Evolutionary conservation across 169 alveolate genomes (phyloP), one percentile per base, ranked within the genome.

Genomic region (Cryptosporidium baileyi): DNA sequence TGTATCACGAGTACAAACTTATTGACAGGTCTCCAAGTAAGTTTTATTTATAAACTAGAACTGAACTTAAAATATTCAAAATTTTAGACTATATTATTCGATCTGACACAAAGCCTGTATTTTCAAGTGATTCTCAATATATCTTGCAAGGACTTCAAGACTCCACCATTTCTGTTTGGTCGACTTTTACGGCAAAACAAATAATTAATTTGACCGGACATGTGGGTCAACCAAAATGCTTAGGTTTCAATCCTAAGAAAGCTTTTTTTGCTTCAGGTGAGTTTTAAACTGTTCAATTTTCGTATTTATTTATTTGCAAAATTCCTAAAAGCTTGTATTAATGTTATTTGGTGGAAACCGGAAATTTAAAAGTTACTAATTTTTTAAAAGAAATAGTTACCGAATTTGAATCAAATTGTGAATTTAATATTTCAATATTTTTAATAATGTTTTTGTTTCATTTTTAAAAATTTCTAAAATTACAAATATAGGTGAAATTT

Each of bases 231-330:
- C 85, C 85, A 4, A 74, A 38, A 36, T 74, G 85, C 22, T 36
- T 74, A 17, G 17, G 74, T 8, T 74, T 74, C 43, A 74, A 74
- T 38, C 85, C 85, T 7, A 74, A 34, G 49, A 74, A 74, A 24
- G 85, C 85, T n/a, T 32, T 74, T 36, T 57, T 74, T 36, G 85
- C 85, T 19, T 74, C 85, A 57, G 85, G 85, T 74, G 54, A 22
- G 85, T 74, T 74, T 24, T 30, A 8, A 28, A 36, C 28, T 47
- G 19, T 47, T 47, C 9, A 47, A 47, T 4, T 47, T 11, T n/a
- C 19, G 4, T 6, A 57, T 13, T 57, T 0, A 17, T 22, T 19
- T 17, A 5, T 30, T 8, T 52, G 0, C 28, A 17, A 17, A 7
- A 15, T 11, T 24, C 0, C 11, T 52, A 9, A 52, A 17, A 74